These are phyloP conservation scores for Blechomonas ayalai DNA, from an alignment of 208 protist genomes.

Conservation along the genomic window DNA sequence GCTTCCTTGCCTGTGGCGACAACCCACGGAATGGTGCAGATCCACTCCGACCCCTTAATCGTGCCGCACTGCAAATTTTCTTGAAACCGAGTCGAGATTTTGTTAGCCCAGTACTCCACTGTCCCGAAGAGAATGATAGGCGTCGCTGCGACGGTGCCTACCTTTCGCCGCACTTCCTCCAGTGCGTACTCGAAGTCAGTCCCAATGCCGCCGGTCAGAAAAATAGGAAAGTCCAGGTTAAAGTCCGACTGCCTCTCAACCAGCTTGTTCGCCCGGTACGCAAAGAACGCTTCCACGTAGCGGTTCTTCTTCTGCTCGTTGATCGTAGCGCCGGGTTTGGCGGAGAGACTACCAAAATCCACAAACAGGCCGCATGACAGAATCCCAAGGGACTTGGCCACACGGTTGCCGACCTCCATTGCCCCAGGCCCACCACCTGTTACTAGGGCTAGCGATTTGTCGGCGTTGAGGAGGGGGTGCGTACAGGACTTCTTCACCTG, in stretches of 20 bases:
- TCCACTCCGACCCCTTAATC: conserved; percentile 91
- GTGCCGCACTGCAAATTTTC: conserved; percentile 74
- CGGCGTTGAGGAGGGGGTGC: conserved; percentile 68
- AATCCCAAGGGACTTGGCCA: conserved; percentile 85
- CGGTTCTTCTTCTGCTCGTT: conserved; percentile 91
- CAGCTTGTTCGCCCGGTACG: conserved; percentile 87
- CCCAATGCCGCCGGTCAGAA: conserved; percentile 86
- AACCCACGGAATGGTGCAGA: conserved; percentile 87
- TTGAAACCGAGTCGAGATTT: conserved; percentile 73
- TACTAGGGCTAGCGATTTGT: conserved; percentile 76
- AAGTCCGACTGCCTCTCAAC: conserved; percentile 92
- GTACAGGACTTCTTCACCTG: conserved; percentile 54
- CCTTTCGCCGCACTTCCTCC: conserved; percentile 91
- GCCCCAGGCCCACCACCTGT: conserved; percentile 90
- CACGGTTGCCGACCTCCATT: conserved; percentile 92
- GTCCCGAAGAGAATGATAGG: conserved; percentile 88
- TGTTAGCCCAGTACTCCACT: conserved; percentile 60
- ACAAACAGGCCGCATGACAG: conserved; percentile 87
- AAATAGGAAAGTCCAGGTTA: conserved; percentile 92
- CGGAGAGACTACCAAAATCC: conserved; percentile 82
- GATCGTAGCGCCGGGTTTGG: conserved; percentile 82
- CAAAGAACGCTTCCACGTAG: conserved; percentile 90
- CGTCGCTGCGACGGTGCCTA: conserved; percentile 71
- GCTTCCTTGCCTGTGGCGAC: conserved; percentile 78
- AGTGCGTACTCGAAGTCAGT: conserved; percentile 93